Evolutionary conservation across 2,329 filamentous ascomycete species (phyloP).

Genomic region (Aspergillus sp.): DNA sequence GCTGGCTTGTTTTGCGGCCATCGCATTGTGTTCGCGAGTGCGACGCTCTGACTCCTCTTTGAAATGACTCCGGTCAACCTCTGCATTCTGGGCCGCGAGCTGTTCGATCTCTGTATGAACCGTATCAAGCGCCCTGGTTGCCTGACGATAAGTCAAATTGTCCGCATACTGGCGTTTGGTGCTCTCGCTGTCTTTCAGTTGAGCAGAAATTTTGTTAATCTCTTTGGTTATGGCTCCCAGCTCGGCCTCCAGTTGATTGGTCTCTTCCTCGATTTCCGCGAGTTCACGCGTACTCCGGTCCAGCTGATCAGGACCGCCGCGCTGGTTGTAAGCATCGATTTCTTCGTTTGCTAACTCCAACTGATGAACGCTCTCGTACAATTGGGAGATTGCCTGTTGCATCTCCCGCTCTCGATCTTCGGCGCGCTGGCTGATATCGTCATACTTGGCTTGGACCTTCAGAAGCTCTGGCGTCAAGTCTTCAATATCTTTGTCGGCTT

Average conservation of each 20-base stretch:
- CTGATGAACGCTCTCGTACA: constrained; percentile 74
- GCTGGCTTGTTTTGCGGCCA: constrained; percentile 70
- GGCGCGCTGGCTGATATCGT: constrained; percentile 72
- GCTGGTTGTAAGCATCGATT: constrained; percentile 75
- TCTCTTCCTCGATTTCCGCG: constrained; percentile 63
- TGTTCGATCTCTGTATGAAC: constrained; percentile 70
- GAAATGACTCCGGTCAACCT: constrained; percentile 76
- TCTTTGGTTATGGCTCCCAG: constrained; percentile 65
- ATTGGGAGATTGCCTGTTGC: constrained; percentile 66
- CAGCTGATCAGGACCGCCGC: constrained; percentile 72
- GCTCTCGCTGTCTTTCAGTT: constrained; percentile 74
- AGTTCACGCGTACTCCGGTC: constrained; percentile 69
- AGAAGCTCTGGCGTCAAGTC: constrained; percentile 72
- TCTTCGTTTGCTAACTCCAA: constrained; percentile 73
- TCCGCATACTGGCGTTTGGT: constrained; percentile 85
- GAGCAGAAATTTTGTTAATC: constrained; percentile 74
- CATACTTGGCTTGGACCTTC: constrained; percentile 71
- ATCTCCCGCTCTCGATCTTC: constrained; percentile 71
- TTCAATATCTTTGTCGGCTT: constrained; percentile 71
- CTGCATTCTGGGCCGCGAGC: constrained; percentile 75
- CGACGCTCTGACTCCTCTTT: constrained; percentile 66
- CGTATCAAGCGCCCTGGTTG: constrained; percentile 65
- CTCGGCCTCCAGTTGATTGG: constrained; percentile 66
- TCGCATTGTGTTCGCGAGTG: constrained; percentile 66
- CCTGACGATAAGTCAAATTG: constrained; percentile 82